Base-by-base conservation (phyloP, 768 basidiomycete species). In the Pulveroboletus sp. region DNA sequence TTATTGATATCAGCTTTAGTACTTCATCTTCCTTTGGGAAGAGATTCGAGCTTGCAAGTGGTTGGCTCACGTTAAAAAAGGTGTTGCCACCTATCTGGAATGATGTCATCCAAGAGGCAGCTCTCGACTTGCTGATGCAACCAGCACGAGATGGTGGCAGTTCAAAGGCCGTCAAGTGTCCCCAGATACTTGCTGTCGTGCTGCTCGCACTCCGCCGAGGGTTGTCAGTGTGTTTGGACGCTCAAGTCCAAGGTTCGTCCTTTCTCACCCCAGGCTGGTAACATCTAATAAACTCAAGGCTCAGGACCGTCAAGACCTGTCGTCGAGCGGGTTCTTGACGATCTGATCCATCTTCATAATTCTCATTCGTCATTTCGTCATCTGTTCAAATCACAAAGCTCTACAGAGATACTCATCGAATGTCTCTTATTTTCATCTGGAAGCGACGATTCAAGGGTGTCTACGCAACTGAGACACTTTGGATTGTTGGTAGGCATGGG, bases 1-100 rank as follows among this genome's bases (percentile, higher is more conserved):
- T 93, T 17, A 74, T 90, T 9, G 72, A 73, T 2, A 71, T 84
- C 45, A 77, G 82, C 49, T 71, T 85, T 24, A 68, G 67, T 14
- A 65, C 73, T 24, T 82, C 82, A 0, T 61, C 76, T 10, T 78
- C 82, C 2, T 97, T 94, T 69, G 77, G 71, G 39, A 75, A 85
- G 47, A 92, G 89, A 57, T 92, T 95, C 56, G 93, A 94, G 63
- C 71, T 87, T 1, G 82, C 89, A 32, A 85, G 84, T 44, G 94
- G 94, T 9, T 95, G 92, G 87, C 82, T 75, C 39, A 74, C 87
- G 3, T 63, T 95, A 31, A 85, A 82, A 62, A 75, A 75, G 4
- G 77, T 85, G 23, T 59, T 94, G 17, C 87, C 91, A 0, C 57
- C 64, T 19, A 71, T 75, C 38, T 95, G 94, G 94, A 76, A 85